Evolutionary conservation across 2,329 filamentous ascomycete species (phyloP).

Genomic region (Stemphylium beticola): DNA sequence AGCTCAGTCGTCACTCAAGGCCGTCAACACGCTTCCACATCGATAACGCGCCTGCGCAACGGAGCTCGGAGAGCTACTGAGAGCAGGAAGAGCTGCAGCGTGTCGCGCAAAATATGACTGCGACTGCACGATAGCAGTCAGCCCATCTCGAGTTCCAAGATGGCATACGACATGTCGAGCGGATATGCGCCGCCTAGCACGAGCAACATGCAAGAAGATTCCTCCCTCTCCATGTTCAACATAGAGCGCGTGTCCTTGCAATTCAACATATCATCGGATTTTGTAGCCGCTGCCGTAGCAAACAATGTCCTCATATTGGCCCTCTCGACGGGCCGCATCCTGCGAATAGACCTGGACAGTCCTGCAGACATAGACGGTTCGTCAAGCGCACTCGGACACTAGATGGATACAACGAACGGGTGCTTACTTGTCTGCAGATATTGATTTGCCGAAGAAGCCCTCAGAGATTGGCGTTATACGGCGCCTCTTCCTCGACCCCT

Average conservation of each 20-base stretch:
- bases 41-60: constrained; percentile 7
- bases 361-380: constrained; percentile 86
- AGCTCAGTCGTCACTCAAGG: constrained; percentile 8
- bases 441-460: constrained; percentile 92
- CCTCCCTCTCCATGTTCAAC: constrained; percentile 85
- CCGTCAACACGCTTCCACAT: constrained; percentile 3
- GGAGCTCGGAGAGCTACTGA: neutral
- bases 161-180: constrained; percentile 74
- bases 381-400: constrained; percentile 16
- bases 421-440: constrained; percentile 65
- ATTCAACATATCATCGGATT: constrained; percentile 93
- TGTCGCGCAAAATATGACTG: constrained; percentile 18
- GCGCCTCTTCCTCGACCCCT: constrained; percentile 96
- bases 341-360: constrained; percentile 92
- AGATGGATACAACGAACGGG: neutral
- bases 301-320: constrained; percentile 96
- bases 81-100: constrained; percentile 16
- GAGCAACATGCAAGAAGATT: constrained; percentile 65
- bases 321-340: constrained; percentile 86
- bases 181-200: constrained; percentile 75
- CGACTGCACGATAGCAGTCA: constrained; percentile 17
- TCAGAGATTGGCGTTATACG: constrained; percentile 91
- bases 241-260: constrained; percentile 90
- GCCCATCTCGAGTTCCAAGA: constrained; percentile 43
- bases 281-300: constrained; percentile 93